These are phyloP conservation scores for Chrysoporthe puriensis DNA, from an alignment of 2,329 filamentous ascomycete genomes.

Conservation along the genomic window DNA sequence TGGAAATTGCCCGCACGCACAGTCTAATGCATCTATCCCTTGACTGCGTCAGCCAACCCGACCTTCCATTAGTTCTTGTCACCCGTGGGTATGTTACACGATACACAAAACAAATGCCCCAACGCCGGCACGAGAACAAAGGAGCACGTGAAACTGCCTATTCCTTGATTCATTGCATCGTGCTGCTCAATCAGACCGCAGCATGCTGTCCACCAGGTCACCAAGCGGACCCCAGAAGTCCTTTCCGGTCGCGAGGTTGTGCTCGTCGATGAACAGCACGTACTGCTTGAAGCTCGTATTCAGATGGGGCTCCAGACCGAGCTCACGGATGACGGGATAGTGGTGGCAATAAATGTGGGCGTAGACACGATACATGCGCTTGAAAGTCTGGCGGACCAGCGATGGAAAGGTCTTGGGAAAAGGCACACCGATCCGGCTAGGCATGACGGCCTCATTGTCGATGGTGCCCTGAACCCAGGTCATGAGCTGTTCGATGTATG, in stretches of 20 bases:
- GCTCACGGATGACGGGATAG: slow-evolving; percentile 93
- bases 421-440: slow-evolving; percentile 91
- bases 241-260: slow-evolving; percentile 86
- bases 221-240: slow-evolving; percentile 97
- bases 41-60: not conserved
- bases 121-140: slow-evolving; percentile 25
- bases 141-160: slow-evolving; percentile 7
- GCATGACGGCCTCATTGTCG: slow-evolving; percentile 93
- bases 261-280: slow-evolving; percentile 97
- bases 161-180: slow-evolving; percentile 7
- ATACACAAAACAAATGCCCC: slow-evolving; percentile 32
- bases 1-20: not conserved
- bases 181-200: slow-evolving; percentile 77
- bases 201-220: slow-evolving; percentile 96
- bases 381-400: slow-evolving; percentile 94
- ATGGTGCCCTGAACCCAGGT: slow-evolving; percentile 94
- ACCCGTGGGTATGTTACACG: slow-evolving; percentile 30
- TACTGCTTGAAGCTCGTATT: slow-evolving; percentile 99
- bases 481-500: slow-evolving; percentile 98
- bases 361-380: slow-evolving; percentile 97
- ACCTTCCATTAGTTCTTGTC: not conserved
- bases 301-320: slow-evolving; percentile 93
- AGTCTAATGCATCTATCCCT: not conserved
- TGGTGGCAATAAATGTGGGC: slow-evolving; percentile 99
- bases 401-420: slow-evolving; percentile 92